phyloP scores from a whole-genome alignment of 345 rosid species.

The Eutrema yunnanense region DNA sequence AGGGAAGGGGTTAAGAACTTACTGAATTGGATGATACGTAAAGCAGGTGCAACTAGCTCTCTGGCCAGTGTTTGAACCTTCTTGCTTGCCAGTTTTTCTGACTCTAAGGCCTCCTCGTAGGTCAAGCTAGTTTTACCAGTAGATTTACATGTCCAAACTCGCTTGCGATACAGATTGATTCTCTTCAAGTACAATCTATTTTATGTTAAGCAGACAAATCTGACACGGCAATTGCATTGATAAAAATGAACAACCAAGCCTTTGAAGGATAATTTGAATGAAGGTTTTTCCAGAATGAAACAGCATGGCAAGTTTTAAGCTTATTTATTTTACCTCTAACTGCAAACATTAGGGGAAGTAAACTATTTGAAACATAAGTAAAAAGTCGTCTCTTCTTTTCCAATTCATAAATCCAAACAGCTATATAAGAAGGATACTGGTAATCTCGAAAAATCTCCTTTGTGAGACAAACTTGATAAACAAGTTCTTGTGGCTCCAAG shows the following conservation, averaged over 20 bases:
- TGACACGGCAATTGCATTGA: neutral
- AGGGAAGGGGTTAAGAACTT: slow-evolving; percentile 27
- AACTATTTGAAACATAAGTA: neutral
- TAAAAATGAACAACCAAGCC: slow-evolving; percentile 21
- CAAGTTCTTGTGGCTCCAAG: slow-evolving; percentile 66
- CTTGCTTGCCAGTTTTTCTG: slow-evolving; percentile 62
- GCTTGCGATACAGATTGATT: slow-evolving; percentile 69
- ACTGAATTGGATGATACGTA: slow-evolving; percentile 77
- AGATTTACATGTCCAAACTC: slow-evolving; percentile 79
- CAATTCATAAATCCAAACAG: neutral
- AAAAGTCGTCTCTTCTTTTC: neutral
- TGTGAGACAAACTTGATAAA: slow-evolving; percentile 90
- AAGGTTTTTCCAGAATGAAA: slow-evolving; percentile 3
- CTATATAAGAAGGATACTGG: slow-evolving; percentile 58
- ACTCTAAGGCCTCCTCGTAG: slow-evolving; percentile 93
- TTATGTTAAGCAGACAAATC: slow-evolving; percentile 37
- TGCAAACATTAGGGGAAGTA: neutral
- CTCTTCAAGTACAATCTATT: slow-evolving; percentile 67
- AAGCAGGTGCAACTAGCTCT: slow-evolving; percentile 64
- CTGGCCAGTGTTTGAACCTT: slow-evolving; percentile 74
- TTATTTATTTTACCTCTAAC: neutral
- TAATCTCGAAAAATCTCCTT: slow-evolving; percentile 84
- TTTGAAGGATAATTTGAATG: neutral
- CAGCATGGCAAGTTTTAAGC: neutral
- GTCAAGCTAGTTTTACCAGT: slow-evolving; percentile 85